Evolutionary conservation across 2,329 filamentous ascomycete genomes (phyloP), one percentile per base, ranked within the genome.

Genomic region (Nemania abortiva): DNA sequence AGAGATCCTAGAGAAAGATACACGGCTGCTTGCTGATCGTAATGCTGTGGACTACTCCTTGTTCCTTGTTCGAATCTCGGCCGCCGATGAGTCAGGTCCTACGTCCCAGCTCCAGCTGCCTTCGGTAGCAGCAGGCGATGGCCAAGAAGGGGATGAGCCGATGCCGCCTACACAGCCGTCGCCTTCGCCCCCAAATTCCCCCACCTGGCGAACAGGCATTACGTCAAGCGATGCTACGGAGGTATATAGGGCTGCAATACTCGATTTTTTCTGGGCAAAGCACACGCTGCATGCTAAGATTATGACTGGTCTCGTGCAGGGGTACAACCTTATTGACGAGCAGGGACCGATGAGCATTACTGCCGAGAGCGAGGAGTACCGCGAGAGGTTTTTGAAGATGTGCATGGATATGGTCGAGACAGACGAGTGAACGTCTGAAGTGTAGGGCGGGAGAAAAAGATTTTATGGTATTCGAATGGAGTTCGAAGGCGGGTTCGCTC

Each of bases 241-340:
- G 83, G 82, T 90, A 13, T 94, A 92, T 74, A 86, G 91, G 2
- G 89, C 87, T 3, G 86, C 90, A 0, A 80, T 94, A 15, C 82
- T 94, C 39, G 92, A 94, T 78, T 94, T 94, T 80, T 93, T 94
- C 82, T 94, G 91, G 91, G 88, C 90, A 0, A 92, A 91, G 79
- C 90, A 93, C 78, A 91, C 90, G 72, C 74, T 90, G 0, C 90
- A 88, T 63, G 88, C 92, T 0, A 87, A 86, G 77, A 83, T 87
- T 0, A 87, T 93, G 86, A 92, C 91, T 0, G 85, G 86, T 0
- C 78, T 93, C 42, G 87, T 94, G 67, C 86, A 86, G 57, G 80
- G 85, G 0, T 92, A 90, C 74, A 93, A 93, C 74, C 70, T 85
- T 15, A 81, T 93, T 31, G 88, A 87, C 37, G 81, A 85, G 2